Conservation (phyloP, 2,329 filamentous ascomycete species). For the Drechslerella dactyloides region DNA sequence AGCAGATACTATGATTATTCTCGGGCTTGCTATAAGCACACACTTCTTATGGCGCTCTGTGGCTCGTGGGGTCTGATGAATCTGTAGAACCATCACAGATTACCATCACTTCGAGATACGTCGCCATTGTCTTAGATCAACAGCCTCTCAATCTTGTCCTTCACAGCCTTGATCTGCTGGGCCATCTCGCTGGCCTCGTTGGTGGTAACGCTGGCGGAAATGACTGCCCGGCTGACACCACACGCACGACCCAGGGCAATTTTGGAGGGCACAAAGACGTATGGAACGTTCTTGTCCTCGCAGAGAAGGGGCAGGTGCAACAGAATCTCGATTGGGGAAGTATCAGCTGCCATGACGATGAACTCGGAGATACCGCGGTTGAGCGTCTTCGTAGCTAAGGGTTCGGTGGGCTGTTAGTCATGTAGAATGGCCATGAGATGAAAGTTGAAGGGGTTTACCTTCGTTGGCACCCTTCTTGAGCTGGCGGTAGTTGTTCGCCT, state of each 20-base stretch:
- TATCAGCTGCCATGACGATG: conserved; percentile 87
- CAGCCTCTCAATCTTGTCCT: conserved; percentile 93
- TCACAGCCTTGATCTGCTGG: conserved; percentile 83
- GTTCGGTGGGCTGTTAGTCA: conserved; percentile 20
- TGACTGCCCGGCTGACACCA: conserved; percentile 86
- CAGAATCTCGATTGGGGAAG: conserved; percentile 82
- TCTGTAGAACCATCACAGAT: neutral
- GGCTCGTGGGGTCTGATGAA: too few relatives aligned
- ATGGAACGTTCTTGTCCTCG: conserved; percentile 78
- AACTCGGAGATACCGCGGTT: conserved; percentile 91
- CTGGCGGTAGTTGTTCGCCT: conserved; percentile 72
- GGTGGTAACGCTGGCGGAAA: conserved; percentile 84
- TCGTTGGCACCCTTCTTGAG: conserved; percentile 90
- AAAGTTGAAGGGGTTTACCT: conserved; percentile 57
- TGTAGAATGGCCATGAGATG: neutral
- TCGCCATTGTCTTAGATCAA: conserved; percentile 73
- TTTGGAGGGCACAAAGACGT: conserved; percentile 77
- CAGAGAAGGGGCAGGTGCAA: conserved; percentile 86
- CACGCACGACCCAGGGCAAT: conserved; percentile 86
- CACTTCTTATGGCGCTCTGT: too few relatives aligned
- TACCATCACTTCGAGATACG: conserved; percentile 23
- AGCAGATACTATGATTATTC: too few relatives aligned
- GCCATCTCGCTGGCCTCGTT: conserved; percentile 89
- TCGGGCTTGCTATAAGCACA: too few relatives aligned
- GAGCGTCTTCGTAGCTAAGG: conserved; percentile 76